Evolutionary conservation across 129 eudicot species (phyloP), one percentile per base, ranked within the genome.

Genomic region (Flaveria robusta): DNA sequence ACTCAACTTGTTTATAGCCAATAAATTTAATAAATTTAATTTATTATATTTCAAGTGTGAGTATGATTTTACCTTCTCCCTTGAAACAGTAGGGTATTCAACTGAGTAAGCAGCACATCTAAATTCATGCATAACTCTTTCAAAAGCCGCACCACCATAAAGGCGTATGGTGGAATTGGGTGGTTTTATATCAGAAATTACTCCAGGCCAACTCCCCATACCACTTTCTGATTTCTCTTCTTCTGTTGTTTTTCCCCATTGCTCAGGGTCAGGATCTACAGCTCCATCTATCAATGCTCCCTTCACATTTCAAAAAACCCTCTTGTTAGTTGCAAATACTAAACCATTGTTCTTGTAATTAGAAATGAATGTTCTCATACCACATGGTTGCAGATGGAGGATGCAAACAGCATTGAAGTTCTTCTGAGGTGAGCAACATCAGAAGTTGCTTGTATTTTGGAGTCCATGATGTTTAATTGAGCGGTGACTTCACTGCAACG

Each of bases 91-190:
- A n/a, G 98, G 98, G 84, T 97, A 93, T 72, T 93, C 93, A 60
- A 93, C 82, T 14, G 98, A 93, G 84, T 93, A 90, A 4, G 98
- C 85, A 70, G 98, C 97, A 77, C 96, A 90, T 5, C 96, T 92
- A 77, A 93, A 93, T 84, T 93, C 98, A 81, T 93, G 97, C 85
- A 91, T 88, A 31, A 88, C 97, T 75, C 98, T 87, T 69, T 90
- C 98, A 81, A 93, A 93, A 65, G 98, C 98, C 81, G 98, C 98
- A 47, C 98, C 98, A 9, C 98, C 98, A 67, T 93, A 93, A 12
- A 93, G 91, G 15, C 96, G 88, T 54, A 93, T 88, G 77, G 86
- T 80, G 15, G 96, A 86, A 77, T 93, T 93, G 8, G 97, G 93
- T 73, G 98, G 98, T 81, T 85, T 91, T 67, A 81, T 79, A 79